These are phyloP conservation scores for Globisporangium rhizosaccharum DNA, from an alignment of 352 stramenopile species.

Conservation along the genomic window DNA sequence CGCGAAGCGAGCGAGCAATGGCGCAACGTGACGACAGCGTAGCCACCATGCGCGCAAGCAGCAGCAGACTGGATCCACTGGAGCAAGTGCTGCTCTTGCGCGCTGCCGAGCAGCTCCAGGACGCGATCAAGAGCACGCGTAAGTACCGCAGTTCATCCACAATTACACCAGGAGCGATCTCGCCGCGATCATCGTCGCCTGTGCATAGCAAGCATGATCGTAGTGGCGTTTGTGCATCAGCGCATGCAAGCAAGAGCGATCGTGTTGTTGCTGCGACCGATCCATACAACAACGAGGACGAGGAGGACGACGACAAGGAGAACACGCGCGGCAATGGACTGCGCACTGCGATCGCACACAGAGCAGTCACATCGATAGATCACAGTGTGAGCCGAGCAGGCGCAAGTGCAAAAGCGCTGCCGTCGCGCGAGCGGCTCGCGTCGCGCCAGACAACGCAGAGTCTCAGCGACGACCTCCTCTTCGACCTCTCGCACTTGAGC, in stretches of 20 bases:
- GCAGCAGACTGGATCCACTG: constrained; percentile 10
- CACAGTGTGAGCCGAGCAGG: too few species aligned
- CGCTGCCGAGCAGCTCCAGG: constrained; percentile 46
- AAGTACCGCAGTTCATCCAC: constrained; percentile 12
- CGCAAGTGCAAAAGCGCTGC: neutral
- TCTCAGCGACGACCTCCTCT: neutral
- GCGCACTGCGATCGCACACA: neutral
- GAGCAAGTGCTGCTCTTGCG: constrained; percentile 30
- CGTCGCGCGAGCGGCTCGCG: neutral
- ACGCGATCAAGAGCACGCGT: constrained; percentile 38
- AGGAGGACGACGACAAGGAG: neutral
- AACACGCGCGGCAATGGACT: constrained; percentile 1
- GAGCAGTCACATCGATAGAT: neutral
- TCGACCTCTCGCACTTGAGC: neutral
- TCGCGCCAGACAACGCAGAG: constrained; percentile 6
- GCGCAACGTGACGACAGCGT: neutral
- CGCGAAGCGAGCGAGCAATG: too few species aligned
- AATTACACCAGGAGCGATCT: neutral
- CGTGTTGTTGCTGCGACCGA: constrained; percentile 3
- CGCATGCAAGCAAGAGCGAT: neutral
- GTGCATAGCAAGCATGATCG: too few species aligned
- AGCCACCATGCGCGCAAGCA: too few species aligned
- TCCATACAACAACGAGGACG: neutral
- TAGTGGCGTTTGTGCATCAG: too few species aligned
- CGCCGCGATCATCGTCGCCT: neutral